Base-by-base conservation (phyloP, 495 filamentous ascomycete genomes). In the Annulohypoxylon nitens region DNA sequence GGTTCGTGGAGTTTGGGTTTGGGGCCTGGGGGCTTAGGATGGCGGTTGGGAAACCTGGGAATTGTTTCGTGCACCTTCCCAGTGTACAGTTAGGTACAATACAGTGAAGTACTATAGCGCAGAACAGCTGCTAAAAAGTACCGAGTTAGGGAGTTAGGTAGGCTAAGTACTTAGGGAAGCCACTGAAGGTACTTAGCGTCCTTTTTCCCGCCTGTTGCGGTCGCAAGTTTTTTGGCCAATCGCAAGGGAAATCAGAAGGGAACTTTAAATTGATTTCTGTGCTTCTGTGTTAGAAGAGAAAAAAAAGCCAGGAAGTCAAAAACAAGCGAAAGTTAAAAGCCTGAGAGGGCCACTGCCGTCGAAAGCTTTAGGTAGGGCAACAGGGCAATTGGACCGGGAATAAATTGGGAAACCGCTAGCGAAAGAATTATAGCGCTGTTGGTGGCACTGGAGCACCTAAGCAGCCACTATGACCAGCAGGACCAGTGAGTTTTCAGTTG, bases 41-140 rank as follows among this genome's bases (percentile, higher is more conserved):
- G 54, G 61, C 50, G 50, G 25, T n/a, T 33, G 50, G 43, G 43
- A 47, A 47, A 51, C 23, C 25, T 63, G 53, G 71, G 62, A 65
- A 62, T 70, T 70, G 63, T 69, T 64, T 69, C 71, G 66, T 74
- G 62, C 71, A 67, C 71, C 60, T 74, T 66, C 57, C 60, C 41
- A 60, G 50, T 25, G 67, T 47, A 55, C 33, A 36, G 23, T 23
- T 23, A 39, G n/a, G 14, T 55, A 55, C 53, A 14, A 5, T 39
- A 54, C 16, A 7, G 48, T 23, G 8, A 4, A 51, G 23, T 54
- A 26, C 26, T 30, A 12, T 3, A 30, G 30, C 30, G 3, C 30
- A 30, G 30, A 30, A 30, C 30, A 3, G 30, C 30, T 30, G 30
- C 30, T 30, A 30, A 30, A 30, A 12, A 54, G 23, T 33, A 26